Conservation (phyloP, 202 grass and related monocot genomes). For the Brachypodium distachyon region DNA sequence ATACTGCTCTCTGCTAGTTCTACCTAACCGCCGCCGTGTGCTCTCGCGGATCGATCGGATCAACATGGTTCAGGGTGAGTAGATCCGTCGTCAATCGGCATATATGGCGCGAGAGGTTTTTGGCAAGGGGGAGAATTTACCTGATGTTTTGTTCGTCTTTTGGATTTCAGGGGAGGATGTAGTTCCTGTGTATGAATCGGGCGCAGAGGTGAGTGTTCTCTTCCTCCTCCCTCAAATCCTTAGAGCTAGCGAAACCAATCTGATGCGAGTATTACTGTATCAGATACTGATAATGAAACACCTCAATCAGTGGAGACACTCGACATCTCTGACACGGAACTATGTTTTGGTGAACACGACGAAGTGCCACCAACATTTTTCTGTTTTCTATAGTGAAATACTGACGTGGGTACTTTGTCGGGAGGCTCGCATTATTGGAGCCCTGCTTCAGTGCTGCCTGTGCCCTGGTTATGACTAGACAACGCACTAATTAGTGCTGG, state of each 20-base stretch:
- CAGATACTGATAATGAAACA: not conserved
- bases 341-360: not conserved
- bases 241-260: not conserved
- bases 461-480: not conserved
- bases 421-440: not conserved
- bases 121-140: no score
- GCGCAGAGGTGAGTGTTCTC: slow-evolving; percentile 6
- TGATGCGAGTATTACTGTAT: no score
- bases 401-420: not conserved
- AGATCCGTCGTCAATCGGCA: not conserved
- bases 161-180: not conserved
- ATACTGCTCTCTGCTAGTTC: no score
- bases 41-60: not conserved
- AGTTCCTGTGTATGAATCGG: slow-evolving; percentile 20
- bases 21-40: no score
- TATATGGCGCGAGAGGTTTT: not conserved
- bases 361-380: not conserved
- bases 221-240: not conserved
- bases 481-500: not conserved
- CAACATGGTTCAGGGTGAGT: slow-evolving; percentile 11
- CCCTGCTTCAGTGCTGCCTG: not conserved
- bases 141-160: not conserved
- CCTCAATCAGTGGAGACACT: not conserved
- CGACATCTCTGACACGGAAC: not conserved
- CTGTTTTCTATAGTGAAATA: not conserved